Evolutionary conservation across 2,329 filamentous ascomycete species (phyloP).

Genomic region (Talaromyces amestolkiae): DNA sequence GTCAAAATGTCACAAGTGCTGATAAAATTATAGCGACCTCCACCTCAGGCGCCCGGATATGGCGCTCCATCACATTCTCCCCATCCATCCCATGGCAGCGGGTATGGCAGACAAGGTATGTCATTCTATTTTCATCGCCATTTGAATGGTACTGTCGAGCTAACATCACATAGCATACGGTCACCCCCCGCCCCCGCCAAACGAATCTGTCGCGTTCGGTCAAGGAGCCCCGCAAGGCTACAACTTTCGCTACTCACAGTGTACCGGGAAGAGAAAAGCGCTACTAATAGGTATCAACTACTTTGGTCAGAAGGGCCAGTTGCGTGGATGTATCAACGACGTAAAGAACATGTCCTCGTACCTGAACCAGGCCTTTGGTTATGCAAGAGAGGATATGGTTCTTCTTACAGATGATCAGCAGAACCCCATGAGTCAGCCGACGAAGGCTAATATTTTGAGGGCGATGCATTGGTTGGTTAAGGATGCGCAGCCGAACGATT

Average conservation of each 20-base stretch:
- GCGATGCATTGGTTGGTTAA: slow-evolving; percentile 99
- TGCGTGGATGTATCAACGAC: slow-evolving; percentile 94
- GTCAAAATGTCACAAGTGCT: neutral
- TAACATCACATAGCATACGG: slow-evolving; percentile 19
- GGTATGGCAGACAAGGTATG: slow-evolving; percentile 44
- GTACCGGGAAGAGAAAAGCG: slow-evolving; percentile 83
- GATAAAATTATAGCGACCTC: slow-evolving; percentile 23
- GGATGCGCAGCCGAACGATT: slow-evolving; percentile 87
- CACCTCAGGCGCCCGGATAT: slow-evolving; percentile 25
- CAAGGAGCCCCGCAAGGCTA: slow-evolving; percentile 77
- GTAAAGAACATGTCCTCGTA: slow-evolving; percentile 96
- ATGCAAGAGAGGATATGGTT: slow-evolving; percentile 95
- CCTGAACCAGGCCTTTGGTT: slow-evolving; percentile 82
- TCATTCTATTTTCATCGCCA: neutral
- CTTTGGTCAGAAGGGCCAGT: slow-evolving; percentile 85
- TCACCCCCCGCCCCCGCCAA: slow-evolving; percentile 63
- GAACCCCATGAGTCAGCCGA: slow-evolving; percentile 95
- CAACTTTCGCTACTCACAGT: slow-evolving; percentile 86
- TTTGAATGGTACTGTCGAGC: no score
- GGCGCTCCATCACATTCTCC: slow-evolving; percentile 27
- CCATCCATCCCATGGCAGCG: slow-evolving; percentile 35
- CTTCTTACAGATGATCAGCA: slow-evolving; percentile 94
- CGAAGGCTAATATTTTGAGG: slow-evolving; percentile 88
- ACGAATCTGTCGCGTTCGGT: slow-evolving; percentile 69
- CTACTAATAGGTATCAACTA: slow-evolving; percentile 95